Conservation (phyloP, 2,329 filamentous ascomycete genomes). For the Fusarium pseudograminearum region DNA sequence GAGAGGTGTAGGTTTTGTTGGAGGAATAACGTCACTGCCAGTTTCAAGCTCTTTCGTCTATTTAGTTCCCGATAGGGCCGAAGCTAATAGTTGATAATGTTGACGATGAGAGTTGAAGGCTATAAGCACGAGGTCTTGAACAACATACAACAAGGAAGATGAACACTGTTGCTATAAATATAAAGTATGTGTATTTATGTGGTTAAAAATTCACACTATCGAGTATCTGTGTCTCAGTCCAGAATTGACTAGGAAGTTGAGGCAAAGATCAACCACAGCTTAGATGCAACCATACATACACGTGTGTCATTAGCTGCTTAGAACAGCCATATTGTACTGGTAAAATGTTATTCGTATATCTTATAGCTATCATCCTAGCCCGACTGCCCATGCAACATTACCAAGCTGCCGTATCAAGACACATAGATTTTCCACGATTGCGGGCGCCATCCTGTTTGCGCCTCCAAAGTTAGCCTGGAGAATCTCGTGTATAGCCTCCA, state of each 20-base stretch:
- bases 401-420: conserved; percentile 72
- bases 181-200: not conserved
- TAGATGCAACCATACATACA: not conserved
- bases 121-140: not conserved
- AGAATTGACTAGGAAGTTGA: not conserved
- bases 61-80: conserved; percentile 7
- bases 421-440: conserved; percentile 76
- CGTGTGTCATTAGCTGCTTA: not conserved
- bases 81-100: not conserved
- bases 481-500: conserved; percentile 69
- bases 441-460: conserved; percentile 61
- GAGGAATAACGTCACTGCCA: conserved; percentile 14
- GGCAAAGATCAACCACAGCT: not conserved
- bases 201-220: not conserved
- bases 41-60: conserved; percentile 12
- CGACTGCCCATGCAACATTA: conserved; percentile 59
- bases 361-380: conserved; percentile 45
- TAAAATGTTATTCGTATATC: not conserved
- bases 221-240: not conserved
- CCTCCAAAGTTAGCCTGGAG: conserved; percentile 65
- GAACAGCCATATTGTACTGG: not conserved
- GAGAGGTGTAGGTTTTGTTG: not conserved
- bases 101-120: not conserved
- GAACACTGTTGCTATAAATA: not conserved
- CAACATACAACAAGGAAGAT: not conserved